Conservation (phyloP, 805 yeast genomes). For the Blastobotrys terrestris region DNA sequence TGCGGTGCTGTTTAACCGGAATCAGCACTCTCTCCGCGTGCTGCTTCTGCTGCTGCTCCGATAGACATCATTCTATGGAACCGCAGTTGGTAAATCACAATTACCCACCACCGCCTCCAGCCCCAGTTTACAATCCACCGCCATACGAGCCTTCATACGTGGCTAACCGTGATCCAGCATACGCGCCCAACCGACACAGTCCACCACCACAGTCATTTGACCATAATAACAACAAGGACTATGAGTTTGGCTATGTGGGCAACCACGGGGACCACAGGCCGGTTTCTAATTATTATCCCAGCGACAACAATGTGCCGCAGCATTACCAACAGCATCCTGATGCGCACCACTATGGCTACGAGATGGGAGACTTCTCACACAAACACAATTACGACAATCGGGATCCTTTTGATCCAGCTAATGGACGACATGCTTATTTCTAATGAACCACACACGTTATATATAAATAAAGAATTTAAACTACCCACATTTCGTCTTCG, state of each 20-base stretch:
- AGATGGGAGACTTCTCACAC: neutral
- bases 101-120: slow-evolving; percentile 3
- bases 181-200: slow-evolving; percentile 4
- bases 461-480: neutral
- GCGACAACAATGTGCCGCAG: neutral
- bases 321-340: neutral
- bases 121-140: slow-evolving; percentile 3
- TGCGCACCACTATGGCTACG: too few species aligned
- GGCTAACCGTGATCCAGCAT: slow-evolving; percentile 2
- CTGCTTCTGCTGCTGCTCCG: slow-evolving; percentile 46
- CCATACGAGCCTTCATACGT: neutral
- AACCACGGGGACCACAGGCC: slow-evolving; percentile 10
- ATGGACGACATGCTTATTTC: neutral
- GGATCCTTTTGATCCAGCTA: slow-evolving; percentile 1
- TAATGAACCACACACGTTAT: neutral
- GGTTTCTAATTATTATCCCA: neutral
- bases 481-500: slow-evolving; percentile 5
- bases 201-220: slow-evolving; percentile 10
- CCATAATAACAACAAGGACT: neutral
- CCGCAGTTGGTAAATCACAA: neutral
- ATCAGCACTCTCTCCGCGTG: slow-evolving; percentile 45
- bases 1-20: slow-evolving; percentile 55
- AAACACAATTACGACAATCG: neutral
- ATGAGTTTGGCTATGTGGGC: slow-evolving; percentile 14
- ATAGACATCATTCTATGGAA: slow-evolving; percentile 6